A percentile compares a stretch with the other conserved stretches of the same genome.
phyloP scores from a whole-genome alignment of 2,329 filamentous ascomycete species.

The Microdochium nivale region DNA sequence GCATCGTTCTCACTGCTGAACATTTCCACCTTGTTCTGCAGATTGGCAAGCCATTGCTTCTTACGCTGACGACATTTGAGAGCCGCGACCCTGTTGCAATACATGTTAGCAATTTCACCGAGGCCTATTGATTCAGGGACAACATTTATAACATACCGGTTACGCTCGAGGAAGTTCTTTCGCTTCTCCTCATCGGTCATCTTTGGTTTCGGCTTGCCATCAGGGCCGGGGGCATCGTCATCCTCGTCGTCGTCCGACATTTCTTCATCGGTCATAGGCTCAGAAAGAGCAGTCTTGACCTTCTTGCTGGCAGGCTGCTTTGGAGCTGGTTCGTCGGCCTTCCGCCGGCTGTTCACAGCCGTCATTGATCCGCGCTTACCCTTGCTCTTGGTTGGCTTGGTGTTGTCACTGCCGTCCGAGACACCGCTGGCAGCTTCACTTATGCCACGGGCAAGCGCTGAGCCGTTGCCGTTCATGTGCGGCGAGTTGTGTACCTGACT shows the following conservation, averaged over 20 bases:
- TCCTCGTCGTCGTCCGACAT: constrained; percentile 45
- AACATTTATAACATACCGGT: constrained; percentile 56
- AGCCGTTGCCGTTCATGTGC: constrained; percentile 42
- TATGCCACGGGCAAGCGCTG: constrained; percentile 40
- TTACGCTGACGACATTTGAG: constrained; percentile 96
- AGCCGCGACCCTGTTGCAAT: constrained; percentile 68
- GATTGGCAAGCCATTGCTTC: constrained; percentile 95
- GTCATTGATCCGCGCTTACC: constrained; percentile 54
- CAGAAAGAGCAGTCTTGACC: constrained; percentile 41
- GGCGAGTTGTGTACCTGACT: constrained; percentile 36
- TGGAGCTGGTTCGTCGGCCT: constrained; percentile 57
- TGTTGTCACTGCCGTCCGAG: constrained; percentile 65
- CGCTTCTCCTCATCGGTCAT: constrained; percentile 99
- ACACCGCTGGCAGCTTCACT: constrained; percentile 62
- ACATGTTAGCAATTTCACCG: constrained; percentile 14
- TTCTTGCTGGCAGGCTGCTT: constrained; percentile 66
- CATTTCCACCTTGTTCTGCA: constrained; percentile 90
- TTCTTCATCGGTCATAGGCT: constrained; percentile 30
- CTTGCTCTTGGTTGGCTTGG: constrained; percentile 59
- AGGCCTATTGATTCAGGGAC: background rate
- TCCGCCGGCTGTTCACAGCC: constrained; percentile 59
- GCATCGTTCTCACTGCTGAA: constrained; percentile 89
- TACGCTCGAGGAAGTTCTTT: constrained; percentile 94
- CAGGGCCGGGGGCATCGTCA: constrained; percentile 43
- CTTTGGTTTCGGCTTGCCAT: constrained; percentile 59